Base-by-base conservation (phyloP, 148 eudicot species). In the Chenopodium quinoa region DNA sequence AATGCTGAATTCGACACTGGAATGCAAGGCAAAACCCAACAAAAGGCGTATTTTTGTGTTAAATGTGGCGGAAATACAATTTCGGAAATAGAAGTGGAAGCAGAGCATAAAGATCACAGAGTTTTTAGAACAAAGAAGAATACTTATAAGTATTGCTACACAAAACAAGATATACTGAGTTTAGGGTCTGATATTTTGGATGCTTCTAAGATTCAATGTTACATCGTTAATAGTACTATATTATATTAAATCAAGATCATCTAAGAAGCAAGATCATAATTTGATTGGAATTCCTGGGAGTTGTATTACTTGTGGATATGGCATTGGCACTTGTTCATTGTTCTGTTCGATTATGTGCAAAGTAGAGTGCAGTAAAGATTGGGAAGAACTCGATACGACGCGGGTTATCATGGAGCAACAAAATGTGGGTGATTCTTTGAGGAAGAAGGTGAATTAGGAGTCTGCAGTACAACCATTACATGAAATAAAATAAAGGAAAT, bases 361-460 rank as follows among this genome's bases (percentile, higher is more conserved):
- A n/a, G 32, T 76, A 0, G 47, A 12, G 14, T 34, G 50, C 2
- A 17, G 4, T 12, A 13, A 67, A 48, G 37, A 32, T 16, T 7
- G 19, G 17, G 31, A 13, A 22, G 40, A 29, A 58, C n/a, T 40
- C 58, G 46, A 11, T 20, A 11, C 34, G 29, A 48, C 0, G 25
- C 7, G 10, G 63, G n/a, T 9, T 12, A 47, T 23, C 12, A 25
- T 48, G 34, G 31, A 48, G 22, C 46, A 74, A 16, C 62, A 48
- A 9, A 16, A 48, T 20, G 62, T 11, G 56, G 76, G 37, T 48
- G 1, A 6, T 14, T 69, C 46, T 34, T 9, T 31, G 46, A 74
- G 7, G 31, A 74, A 73, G 31, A 68, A 71, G 99, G 99, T 70
- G 99, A 95, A 84, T 84, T 84, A 78, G 99, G 95, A 83, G 97